These are phyloP conservation scores for Fusarium lyarnte DNA, from an alignment of 2,329 filamentous ascomycete species.

Conservation along the genomic window DNA sequence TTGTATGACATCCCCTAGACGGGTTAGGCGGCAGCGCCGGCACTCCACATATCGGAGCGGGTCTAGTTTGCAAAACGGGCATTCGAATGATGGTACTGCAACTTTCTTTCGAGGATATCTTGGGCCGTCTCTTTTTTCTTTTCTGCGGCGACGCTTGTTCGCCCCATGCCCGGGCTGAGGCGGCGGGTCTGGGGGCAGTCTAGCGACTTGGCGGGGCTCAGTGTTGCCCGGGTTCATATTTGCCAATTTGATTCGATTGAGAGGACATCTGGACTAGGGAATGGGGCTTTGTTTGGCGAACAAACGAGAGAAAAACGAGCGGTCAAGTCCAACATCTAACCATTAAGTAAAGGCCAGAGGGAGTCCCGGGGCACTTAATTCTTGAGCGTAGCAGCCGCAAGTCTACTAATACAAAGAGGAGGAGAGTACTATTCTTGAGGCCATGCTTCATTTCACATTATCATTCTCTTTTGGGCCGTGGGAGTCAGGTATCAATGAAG, in stretches of 20 bases:
- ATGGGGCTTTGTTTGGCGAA: too few species aligned
- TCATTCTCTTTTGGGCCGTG: too few species aligned
- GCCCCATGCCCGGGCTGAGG: neutral
- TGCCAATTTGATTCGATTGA: fast-evolving
- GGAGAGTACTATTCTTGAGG: too few species aligned
- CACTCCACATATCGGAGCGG: neutral
- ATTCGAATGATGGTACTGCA: fast-evolving
- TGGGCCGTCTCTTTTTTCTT: neutral
- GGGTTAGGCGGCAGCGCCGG: neutral
- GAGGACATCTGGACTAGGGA: fast-evolving
- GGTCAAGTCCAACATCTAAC: fast-evolving
- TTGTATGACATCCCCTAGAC: neutral
- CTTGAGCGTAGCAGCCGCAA: neutral
- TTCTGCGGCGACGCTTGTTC: neutral
- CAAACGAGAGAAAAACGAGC: neutral
- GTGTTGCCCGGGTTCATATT: neutral
- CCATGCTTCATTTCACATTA: too few species aligned
- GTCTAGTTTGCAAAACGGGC: neutral
- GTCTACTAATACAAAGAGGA: neutral
- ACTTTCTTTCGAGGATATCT: fast-evolving
- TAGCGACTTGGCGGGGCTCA: neutral
- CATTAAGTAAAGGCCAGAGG: fast-evolving
- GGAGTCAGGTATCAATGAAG: too few species aligned
- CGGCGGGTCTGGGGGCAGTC: too few species aligned
- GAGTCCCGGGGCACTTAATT: neutral